These are phyloP conservation scores for Candida endomychidarum DNA, from an alignment of 805 yeast species.

Conservation along the genomic window DNA sequence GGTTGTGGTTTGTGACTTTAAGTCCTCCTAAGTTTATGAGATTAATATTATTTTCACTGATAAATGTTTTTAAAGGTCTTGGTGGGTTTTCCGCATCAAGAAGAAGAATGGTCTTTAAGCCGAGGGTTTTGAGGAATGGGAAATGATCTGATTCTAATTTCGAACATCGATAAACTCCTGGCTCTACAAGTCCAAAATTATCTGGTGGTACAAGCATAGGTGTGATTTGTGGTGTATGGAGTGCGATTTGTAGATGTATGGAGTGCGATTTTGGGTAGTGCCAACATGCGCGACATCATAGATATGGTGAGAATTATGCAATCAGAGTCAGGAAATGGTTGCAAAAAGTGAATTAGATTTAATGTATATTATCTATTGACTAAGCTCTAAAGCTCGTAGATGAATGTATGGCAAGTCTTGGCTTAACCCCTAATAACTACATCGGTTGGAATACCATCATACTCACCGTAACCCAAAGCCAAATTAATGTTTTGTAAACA, in stretches of 20 bases:
- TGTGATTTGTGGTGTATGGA: neutral
- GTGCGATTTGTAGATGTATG: no score
- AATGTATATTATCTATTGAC: no score
- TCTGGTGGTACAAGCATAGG: slow-evolving; percentile 93
- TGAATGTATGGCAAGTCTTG: no score
- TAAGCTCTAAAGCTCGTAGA: no score
- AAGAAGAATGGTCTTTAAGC: slow-evolving; percentile 65
- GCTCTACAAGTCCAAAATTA: slow-evolving; percentile 87
- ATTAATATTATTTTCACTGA: slow-evolving; percentile 55
- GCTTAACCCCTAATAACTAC: slow-evolving; percentile 50
- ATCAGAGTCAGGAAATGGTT: no score
- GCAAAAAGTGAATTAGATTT: neutral
- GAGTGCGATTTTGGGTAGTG: no score
- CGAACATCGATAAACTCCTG: slow-evolving; percentile 78
- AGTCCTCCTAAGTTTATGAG: slow-evolving; percentile 48
- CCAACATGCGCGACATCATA: no score
- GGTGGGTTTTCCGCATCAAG: slow-evolving; percentile 87
- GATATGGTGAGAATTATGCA: no score
- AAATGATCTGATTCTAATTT: slow-evolving; percentile 72
- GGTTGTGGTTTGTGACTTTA: slow-evolving; percentile 39
- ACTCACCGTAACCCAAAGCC: slow-evolving; percentile 87
- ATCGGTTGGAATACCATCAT: slow-evolving; percentile 88
- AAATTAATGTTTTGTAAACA: slow-evolving; percentile 95
- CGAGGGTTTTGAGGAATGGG: slow-evolving; percentile 74
- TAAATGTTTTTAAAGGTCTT: slow-evolving; percentile 62